A percentile compares a stretch with the other conserved stretches of the same genome.
Evolutionary conservation across 2,329 filamentous ascomycete genomes (phyloP).

Genomic region (Bipolaris gigantea): DNA sequence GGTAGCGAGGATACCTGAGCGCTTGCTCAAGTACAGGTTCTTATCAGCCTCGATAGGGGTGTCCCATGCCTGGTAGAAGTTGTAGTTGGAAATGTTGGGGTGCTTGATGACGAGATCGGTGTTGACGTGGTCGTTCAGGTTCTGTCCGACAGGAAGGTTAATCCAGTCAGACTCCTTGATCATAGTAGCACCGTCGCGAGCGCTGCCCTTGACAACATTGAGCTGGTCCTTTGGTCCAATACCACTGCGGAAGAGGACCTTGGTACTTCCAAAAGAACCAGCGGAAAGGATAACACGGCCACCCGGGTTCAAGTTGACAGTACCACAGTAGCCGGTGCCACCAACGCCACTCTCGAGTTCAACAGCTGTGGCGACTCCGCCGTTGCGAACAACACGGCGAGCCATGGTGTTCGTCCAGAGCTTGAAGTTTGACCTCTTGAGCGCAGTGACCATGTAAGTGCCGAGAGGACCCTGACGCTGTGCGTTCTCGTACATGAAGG

Average conservation of each 20-base stretch:
- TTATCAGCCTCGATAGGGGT: slow-evolving; percentile 47
- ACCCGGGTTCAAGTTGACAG: slow-evolving; percentile 60
- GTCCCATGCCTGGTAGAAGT: slow-evolving; percentile 65
- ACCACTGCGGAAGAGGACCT: slow-evolving; percentile 69
- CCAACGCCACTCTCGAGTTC: slow-evolving; percentile 66
- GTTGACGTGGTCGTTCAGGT: slow-evolving; percentile 59
- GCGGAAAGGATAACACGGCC: slow-evolving; percentile 70
- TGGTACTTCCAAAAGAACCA: slow-evolving; percentile 70
- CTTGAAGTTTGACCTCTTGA: slow-evolving; percentile 64
- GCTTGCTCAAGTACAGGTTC: slow-evolving; percentile 48
- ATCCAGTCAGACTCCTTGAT: slow-evolving; percentile 53
- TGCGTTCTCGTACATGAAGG: slow-evolving; percentile 68
- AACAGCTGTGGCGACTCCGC: slow-evolving; percentile 66
- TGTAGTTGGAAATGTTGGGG: slow-evolving; percentile 60
- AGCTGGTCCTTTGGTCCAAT: slow-evolving; percentile 63
- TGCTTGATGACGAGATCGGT: slow-evolving; percentile 58
- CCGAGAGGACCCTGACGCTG: slow-evolving; percentile 70
- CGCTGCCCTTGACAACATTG: slow-evolving; percentile 49
- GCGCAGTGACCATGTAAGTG: slow-evolving; percentile 68
- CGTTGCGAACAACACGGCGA: slow-evolving; percentile 66
- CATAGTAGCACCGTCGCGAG: slow-evolving; percentile 47
- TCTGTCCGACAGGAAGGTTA: slow-evolving; percentile 55
- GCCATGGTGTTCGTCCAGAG: slow-evolving; percentile 68
- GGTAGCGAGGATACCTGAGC: slow-evolving; percentile 64
- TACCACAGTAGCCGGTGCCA: slow-evolving; percentile 56